Conservation (phyloP, 257 asterid genomes). For the Solanum chaucha region DNA sequence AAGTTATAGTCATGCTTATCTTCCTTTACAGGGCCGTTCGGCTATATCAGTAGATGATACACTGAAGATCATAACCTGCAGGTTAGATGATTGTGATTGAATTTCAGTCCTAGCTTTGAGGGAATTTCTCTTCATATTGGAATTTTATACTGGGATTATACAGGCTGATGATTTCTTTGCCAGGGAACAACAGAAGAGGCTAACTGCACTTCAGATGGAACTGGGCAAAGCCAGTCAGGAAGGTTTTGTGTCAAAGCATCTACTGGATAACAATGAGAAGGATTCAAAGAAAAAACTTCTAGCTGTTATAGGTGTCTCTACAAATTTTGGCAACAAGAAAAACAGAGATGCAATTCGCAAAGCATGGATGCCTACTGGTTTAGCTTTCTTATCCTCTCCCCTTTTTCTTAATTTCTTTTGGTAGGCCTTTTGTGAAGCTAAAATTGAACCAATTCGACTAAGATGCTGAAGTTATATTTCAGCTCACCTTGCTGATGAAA, state of each 20-base stretch:
- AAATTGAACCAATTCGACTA: not conserved
- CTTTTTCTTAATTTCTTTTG: not conserved
- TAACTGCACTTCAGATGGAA: slow-evolving; percentile 55
- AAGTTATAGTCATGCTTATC: not conserved
- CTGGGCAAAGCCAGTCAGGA: slow-evolving; percentile 67
- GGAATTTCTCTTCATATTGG: not conserved
- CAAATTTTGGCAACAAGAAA: slow-evolving; percentile 64
- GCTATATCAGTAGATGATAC: slow-evolving; percentile 75
- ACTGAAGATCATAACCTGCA: slow-evolving; percentile 65
- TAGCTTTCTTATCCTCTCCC: not conserved
- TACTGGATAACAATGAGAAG: slow-evolving; percentile 27
- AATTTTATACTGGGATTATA: not conserved
- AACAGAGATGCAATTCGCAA: slow-evolving; percentile 86
- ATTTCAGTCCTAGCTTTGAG: not conserved
- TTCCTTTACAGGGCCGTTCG: slow-evolving; percentile 52
- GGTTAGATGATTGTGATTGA: slow-evolving; percentile 27
- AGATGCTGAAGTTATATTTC: not conserved
- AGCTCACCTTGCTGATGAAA: not conserved
- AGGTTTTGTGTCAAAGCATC: slow-evolving; percentile 52
- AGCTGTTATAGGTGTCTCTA: slow-evolving; percentile 66
- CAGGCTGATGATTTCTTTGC: slow-evolving; percentile 17
- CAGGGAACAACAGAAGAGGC: slow-evolving; percentile 70
- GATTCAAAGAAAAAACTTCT: slow-evolving; percentile 48
- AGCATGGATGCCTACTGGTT: slow-evolving; percentile 91
- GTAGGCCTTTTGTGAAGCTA: not conserved